phyloP scores from a whole-genome alignment of 208 protist genomes.

The Phytomonas sp. region DNA sequence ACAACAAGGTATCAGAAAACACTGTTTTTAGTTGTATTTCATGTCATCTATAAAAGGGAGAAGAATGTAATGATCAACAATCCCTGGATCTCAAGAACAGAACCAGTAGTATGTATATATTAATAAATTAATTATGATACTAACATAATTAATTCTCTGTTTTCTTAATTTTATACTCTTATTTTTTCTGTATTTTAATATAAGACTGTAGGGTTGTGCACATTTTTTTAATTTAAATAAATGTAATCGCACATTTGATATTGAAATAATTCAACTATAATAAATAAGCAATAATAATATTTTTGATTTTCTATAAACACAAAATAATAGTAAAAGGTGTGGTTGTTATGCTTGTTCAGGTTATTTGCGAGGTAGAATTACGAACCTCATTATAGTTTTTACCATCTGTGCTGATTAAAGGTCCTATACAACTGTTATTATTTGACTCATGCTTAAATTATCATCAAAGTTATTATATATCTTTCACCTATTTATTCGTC shows the following conservation, averaged over 20 bases:
- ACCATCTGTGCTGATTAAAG: no score
- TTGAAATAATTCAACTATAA: no score
- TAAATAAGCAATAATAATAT: conserved; percentile 3
- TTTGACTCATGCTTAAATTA: no score
- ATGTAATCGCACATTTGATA: no score
- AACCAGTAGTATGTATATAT: background rate
- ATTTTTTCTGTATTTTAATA: conserved; percentile 3
- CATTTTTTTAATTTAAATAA: conserved; percentile 7
- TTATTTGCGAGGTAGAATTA: no score
- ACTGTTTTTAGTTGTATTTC: background rate
- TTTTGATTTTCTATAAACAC: background rate
- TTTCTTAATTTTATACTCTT: conserved; percentile 7
- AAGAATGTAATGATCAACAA: background rate
- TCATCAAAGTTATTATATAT: background rate
- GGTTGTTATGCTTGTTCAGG: no score
- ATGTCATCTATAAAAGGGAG: background rate
- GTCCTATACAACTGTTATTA: no score
- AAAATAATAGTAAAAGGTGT: conserved; percentile 8
- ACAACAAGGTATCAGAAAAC: background rate
- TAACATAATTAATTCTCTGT: background rate
- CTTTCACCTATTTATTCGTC: conserved; percentile 4
- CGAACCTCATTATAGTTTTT: no score
- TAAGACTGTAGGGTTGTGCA: background rate
- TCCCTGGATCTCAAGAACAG: conserved; percentile 4
- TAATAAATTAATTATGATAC: conserved; percentile 2